Evolutionary conservation across 257 asterid species (phyloP), one percentile per base, ranked within the genome.

Genomic region (Asclepias syriaca): DNA sequence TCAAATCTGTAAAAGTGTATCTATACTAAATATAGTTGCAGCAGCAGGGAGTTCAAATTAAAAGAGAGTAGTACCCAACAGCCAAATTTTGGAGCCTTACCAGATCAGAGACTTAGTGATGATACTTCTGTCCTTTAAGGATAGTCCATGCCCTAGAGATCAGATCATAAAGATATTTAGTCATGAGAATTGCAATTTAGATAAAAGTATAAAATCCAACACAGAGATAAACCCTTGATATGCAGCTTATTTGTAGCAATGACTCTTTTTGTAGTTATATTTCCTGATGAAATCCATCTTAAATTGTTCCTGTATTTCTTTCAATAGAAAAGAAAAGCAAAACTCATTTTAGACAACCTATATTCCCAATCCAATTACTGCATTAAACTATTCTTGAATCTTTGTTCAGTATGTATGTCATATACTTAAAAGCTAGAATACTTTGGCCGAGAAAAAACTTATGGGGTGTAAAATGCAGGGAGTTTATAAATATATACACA

Each of bases 41-140:
- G 34, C 34, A 29, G 6, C 55, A 50, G 16, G 15, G 19, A 50
- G 18, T 50, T 50, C 19, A 43, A 6, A 43, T 43, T 50, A 15
- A 4, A 50, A 12, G 19, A 50, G 55, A 50, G 6, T 2, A 13
- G 19, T 16, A 13, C 9, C 48, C 48, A 43, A 43, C 1, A 29
- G 46, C 46, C 0, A 40, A 40, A 6, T 40, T 40, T 13, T 48
- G 53, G 16, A 1, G n/a, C 56, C 21, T 51, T 51, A 51, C n/a
- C 56, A 48, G 5, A 21, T 56, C 18, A 57, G 3, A 11, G 32
- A 67, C 63, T 88, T 87, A 87, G 70, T 91, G 98, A 81, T 89
- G 97, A 76, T 93, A 93, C 75, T 89, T 91, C 81, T 91, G 97
- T 73, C 92, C 96, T 81, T 89, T 93, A 68, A 93, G 92, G 77